Evolutionary conservation across 1,139 yeast species (phyloP).

Genomic region (Blastobotrys buckinghamii): DNA sequence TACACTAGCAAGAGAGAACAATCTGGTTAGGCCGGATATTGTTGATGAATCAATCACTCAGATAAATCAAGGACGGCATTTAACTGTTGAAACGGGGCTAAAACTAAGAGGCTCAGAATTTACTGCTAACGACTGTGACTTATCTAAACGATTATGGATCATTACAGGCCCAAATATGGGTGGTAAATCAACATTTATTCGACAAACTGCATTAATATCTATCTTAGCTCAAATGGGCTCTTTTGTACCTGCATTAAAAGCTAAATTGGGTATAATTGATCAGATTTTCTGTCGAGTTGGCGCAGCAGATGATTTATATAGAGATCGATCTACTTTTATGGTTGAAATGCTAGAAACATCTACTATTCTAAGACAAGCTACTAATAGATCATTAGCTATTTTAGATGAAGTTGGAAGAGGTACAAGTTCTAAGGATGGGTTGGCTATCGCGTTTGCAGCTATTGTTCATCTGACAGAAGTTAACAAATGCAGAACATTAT

Average conservation of each 20-base stretch:
- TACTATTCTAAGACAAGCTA: conserved; percentile 68
- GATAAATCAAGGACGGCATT: conserved; percentile 60
- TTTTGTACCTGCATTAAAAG: conserved; percentile 73
- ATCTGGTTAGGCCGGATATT: conserved; percentile 62
- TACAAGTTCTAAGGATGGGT: conserved; percentile 83
- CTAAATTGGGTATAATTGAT: conserved; percentile 76
- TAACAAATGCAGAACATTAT: conserved; percentile 69
- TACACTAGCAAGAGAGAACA: conserved; percentile 55
- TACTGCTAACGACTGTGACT: conserved; percentile 56
- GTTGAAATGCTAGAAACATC: conserved; percentile 97
- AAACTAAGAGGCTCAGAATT: conserved; percentile 43
- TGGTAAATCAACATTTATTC: conserved; percentile 65
- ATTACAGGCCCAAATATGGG: conserved; percentile 82
- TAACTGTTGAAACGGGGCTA: conserved; percentile 82
- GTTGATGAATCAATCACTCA: conserved; percentile 40
- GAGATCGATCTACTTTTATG: conserved; percentile 91
- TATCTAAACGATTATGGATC: conserved; percentile 49
- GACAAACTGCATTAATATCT: conserved; percentile 54
- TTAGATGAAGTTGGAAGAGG: conserved; percentile 98
- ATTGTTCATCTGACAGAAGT: conserved; percentile 49
- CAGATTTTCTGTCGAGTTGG: conserved; percentile 79
- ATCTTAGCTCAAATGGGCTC: conserved; percentile 90
- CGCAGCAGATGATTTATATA: conserved; percentile 82
- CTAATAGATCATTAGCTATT: conserved; percentile 70
- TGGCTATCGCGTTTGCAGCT: conserved; percentile 84